Conservation (phyloP, 116 monocot species). For the Iris pallida region DNA sequence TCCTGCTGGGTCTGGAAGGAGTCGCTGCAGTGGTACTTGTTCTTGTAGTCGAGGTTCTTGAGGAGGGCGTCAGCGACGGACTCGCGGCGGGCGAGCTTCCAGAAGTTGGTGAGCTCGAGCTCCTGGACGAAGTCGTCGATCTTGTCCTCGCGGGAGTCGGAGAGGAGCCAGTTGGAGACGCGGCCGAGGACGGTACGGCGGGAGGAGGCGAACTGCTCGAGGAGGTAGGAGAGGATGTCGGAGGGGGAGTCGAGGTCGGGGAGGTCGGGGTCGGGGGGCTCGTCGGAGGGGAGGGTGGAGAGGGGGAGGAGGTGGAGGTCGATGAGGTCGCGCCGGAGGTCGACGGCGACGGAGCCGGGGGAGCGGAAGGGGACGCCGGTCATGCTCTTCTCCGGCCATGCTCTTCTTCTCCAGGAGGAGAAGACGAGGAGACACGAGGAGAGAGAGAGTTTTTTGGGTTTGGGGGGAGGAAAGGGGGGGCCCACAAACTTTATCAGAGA, state of each 20-base stretch:
- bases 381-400: too few relatives aligned
- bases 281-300: constrained; percentile 22
- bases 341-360: constrained; percentile 48
- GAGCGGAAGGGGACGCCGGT: constrained; percentile 54
- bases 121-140: constrained; percentile 81
- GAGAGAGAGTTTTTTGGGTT: too few relatives aligned
- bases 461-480: too few relatives aligned
- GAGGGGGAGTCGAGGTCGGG: constrained; percentile 33
- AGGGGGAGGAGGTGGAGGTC: constrained; percentile 8
- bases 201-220: constrained; percentile 39
- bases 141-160: constrained; percentile 75
- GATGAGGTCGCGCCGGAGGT: background rate
- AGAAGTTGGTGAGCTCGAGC: constrained; percentile 67
- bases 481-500: too few relatives aligned
- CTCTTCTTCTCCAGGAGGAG: too few relatives aligned
- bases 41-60: constrained; percentile 56
- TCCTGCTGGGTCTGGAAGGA: constrained; percentile 23
- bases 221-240: constrained; percentile 13
- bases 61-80: constrained; percentile 34
- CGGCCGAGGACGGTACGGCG: constrained; percentile 48
- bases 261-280: constrained; percentile 22
- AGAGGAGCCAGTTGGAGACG: constrained; percentile 72
- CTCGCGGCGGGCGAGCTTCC: constrained; percentile 52
- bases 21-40: constrained; percentile 40
- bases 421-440: too few relatives aligned